phyloP scores from a whole-genome alignment of 768 basidiomycete species.

The Boletus patriciae region DNA sequence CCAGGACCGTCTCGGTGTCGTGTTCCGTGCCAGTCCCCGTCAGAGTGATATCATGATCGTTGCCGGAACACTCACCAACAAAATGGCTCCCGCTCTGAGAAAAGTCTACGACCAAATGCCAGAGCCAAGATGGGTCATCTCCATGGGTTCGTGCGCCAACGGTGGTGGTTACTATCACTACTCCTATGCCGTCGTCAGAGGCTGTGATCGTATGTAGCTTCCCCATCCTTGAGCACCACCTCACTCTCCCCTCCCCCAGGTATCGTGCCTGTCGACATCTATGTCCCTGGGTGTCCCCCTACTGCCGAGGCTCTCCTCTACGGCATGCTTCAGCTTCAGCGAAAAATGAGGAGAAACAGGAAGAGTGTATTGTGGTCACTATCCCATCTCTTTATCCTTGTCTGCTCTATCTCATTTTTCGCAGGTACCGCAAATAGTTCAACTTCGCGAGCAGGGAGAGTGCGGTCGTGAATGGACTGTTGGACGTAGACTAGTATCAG shows the following conservation, averaged over 20 bases:
- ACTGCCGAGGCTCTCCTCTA: conserved; percentile 97
- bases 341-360: conserved; percentile 90
- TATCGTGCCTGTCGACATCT: conserved; percentile 98
- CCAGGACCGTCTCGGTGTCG: conserved; percentile 94
- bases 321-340: conserved; percentile 94
- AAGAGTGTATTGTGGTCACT: conserved; percentile 84
- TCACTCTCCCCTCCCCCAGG: conserved; percentile 43
- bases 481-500: conserved; percentile 26
- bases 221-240: conserved; percentile 3
- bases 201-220: conserved; percentile 81
- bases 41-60: conserved; percentile 99
- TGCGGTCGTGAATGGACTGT: conserved; percentile 7
- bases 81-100: conserved; percentile 97
- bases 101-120: conserved; percentile 99
- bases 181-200: conserved; percentile 97
- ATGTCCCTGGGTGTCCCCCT: conserved; percentile 93
- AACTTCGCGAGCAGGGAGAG: background rate
- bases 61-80: conserved; percentile 97
- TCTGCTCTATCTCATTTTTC: background rate
- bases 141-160: conserved; percentile 99
- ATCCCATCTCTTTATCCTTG: background rate
- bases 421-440: conserved; percentile 31
- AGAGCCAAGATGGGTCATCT: conserved; percentile 99
- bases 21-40: conserved; percentile 98
- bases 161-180: conserved; percentile 98